Evolutionary conservation across 805 yeast species (phyloP).

Genomic region (Lachancea dasiensis): DNA sequence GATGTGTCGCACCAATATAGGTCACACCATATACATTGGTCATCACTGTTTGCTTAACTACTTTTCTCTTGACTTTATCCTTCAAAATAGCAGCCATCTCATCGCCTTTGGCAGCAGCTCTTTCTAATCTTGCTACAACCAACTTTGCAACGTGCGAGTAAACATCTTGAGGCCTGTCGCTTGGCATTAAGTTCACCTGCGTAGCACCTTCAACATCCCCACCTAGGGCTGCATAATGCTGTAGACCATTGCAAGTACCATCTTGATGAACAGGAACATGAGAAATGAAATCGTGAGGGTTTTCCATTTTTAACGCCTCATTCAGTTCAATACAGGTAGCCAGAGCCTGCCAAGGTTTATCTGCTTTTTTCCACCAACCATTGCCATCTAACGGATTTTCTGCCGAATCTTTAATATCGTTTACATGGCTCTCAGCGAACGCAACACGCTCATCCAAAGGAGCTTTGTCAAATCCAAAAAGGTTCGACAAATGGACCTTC

Average conservation of each 20-base stretch:
- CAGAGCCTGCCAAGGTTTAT: slow-evolving; percentile 79
- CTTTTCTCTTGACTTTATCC: slow-evolving; percentile 71
- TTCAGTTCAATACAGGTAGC: slow-evolving; percentile 62
- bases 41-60: slow-evolving; percentile 97
- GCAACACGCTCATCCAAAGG: slow-evolving; percentile 57
- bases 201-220: slow-evolving; percentile 80
- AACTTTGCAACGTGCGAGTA: slow-evolving; percentile 63
- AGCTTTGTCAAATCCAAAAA: slow-evolving; percentile 70
- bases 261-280: slow-evolving; percentile 81
- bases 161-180: slow-evolving; percentile 71
- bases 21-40: slow-evolving; percentile 98
- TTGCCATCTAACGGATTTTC: slow-evolving; percentile 51
- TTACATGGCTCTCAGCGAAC: slow-evolving; percentile 53
- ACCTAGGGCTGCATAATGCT: slow-evolving; percentile 82
- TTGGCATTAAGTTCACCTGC: slow-evolving; percentile 70
- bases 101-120: slow-evolving; percentile 48
- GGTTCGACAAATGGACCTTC: slow-evolving; percentile 67
- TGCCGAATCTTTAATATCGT: slow-evolving; percentile 51
- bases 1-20: slow-evolving; percentile 84
- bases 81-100: slow-evolving; percentile 45
- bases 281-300: slow-evolving; percentile 60
- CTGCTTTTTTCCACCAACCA: slow-evolving; percentile 68
- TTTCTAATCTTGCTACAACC: slow-evolving; percentile 49
- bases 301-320: slow-evolving; percentile 53
- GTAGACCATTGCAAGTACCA: slow-evolving; percentile 83